These are phyloP conservation scores for Inga leiocalycina DNA, from an alignment of 306 rosid species.

Conservation along the genomic window DNA sequence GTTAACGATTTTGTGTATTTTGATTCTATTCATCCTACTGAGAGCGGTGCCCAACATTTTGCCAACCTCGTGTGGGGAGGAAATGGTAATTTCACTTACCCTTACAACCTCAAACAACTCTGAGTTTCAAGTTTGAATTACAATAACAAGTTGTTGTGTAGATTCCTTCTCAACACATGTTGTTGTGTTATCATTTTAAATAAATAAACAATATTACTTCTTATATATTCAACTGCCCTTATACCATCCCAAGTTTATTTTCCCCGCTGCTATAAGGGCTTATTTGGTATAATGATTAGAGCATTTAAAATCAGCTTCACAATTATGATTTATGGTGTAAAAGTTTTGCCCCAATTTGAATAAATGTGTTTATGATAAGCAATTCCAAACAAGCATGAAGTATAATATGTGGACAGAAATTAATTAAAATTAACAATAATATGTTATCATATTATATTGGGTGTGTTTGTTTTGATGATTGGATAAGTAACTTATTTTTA, in stretches of 20 bases:
- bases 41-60: slow-evolving; percentile 35
- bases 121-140: not conserved
- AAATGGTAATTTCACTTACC: not conserved
- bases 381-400: too few species aligned
- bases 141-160: too few species aligned
- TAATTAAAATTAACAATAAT: not conserved
- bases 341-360: too few species aligned
- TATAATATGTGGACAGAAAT: not conserved
- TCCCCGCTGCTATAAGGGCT: not conserved
- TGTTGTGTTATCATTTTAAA: not conserved
- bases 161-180: too few species aligned
- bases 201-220: not conserved
- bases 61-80: slow-evolving; percentile 51
- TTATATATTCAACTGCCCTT: not conserved
- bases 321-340: too few species aligned
- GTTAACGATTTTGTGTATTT: slow-evolving; percentile 45
- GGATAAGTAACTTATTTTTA: too few species aligned
- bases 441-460: not conserved
- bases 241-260: not conserved
- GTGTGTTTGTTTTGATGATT: too few species aligned
- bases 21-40: slow-evolving; percentile 54
- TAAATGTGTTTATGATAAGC: too few species aligned
- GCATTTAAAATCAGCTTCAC: too few species aligned
- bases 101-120: slow-evolving; percentile 39
- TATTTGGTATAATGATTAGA: too few species aligned